Base-by-base conservation (phyloP, 306 rosid species). In the Prosopis cineraria region DNA sequence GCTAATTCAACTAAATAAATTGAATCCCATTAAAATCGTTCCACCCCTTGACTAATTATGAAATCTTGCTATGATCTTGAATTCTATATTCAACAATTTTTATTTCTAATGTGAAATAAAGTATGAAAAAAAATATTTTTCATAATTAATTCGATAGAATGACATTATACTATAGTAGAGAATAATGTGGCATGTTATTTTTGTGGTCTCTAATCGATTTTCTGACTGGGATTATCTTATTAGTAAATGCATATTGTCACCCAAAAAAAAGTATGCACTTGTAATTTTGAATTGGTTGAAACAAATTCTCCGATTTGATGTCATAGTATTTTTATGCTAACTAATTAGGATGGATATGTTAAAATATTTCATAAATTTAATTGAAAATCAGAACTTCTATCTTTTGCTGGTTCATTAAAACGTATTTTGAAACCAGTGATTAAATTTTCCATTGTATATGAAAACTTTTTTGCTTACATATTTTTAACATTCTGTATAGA, bases 21-120 rank as follows among this genome's bases (percentile, higher is more conserved):
- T 40, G 48, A 20, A 73, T 73, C 44, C 34, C 82, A 73, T 73
- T 30, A 78, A 73, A 67, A 25, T 55, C 70, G 45, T 64, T 12
- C 50, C 58, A 22, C 55, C 74, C 37, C 11, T 76, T 19, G 62
- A 71, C 70, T 40, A 12, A 24, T 56, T 25, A 24, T 20, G 48
- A 2, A 67, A 43, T 30, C 55, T 22, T n/a, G 33, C 50, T 16
- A 47, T 47, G 24, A 50, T 66, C 37, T 24, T 13, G 1, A 47
- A 47, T 47, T 47, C 7, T 47, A 47, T 25, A 33, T 48, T 59
- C 34, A 50, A 76, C 37, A n/a, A 67, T 7, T 34, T 34, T 34
- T 34, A 75, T 45, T 25, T 24, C 72, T 29, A 47, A 56, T 52
- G 34, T 48, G 43, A 69, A 43, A 36, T 50, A 44, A 50, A 4